phyloP scores from a whole-genome alignment of 257 asterid genomes.

The Salvia rosmarinus region DNA sequence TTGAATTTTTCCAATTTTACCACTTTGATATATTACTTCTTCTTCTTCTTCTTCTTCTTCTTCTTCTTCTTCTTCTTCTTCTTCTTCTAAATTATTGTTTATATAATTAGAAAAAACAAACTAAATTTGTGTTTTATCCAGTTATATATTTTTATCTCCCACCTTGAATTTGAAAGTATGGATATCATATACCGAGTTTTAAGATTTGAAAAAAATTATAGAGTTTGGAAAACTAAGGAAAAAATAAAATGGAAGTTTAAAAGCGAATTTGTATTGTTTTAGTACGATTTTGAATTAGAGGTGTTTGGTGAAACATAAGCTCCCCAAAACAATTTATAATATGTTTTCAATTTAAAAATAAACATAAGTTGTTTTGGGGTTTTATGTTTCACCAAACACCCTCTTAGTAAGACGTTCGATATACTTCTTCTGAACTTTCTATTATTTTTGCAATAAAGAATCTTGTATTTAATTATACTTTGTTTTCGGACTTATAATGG shows the following conservation, averaged over 20 bases:
- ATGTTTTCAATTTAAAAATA: too few species aligned
- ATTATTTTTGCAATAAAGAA: not conserved
- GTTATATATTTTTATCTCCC: not conserved
- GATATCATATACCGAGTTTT: too few species aligned
- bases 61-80: not conserved
- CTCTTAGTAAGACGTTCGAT: not conserved
- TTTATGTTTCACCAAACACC: too few species aligned
- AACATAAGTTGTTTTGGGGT: too few species aligned
- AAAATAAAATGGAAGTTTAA: not conserved
- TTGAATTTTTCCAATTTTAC: not conserved
- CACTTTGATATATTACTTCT: not conserved
- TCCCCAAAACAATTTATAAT: too few species aligned
- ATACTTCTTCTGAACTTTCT: not conserved
- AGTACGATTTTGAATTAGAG: too few species aligned
- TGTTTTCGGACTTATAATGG: not conserved
- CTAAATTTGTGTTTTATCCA: not conserved
- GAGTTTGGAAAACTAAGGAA: not conserved
- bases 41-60: not conserved
- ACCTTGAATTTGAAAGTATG: not conserved
- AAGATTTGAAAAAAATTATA: too few species aligned
- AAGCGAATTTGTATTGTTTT: too few species aligned
- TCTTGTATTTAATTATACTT: not conserved
- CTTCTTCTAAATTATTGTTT: not conserved
- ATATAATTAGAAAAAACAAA: not conserved
- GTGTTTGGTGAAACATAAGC: too few species aligned